These are phyloP conservation scores for Verticillium isaacii DNA, from an alignment of 2,329 filamentous ascomycete species.

Conservation along the genomic window DNA sequence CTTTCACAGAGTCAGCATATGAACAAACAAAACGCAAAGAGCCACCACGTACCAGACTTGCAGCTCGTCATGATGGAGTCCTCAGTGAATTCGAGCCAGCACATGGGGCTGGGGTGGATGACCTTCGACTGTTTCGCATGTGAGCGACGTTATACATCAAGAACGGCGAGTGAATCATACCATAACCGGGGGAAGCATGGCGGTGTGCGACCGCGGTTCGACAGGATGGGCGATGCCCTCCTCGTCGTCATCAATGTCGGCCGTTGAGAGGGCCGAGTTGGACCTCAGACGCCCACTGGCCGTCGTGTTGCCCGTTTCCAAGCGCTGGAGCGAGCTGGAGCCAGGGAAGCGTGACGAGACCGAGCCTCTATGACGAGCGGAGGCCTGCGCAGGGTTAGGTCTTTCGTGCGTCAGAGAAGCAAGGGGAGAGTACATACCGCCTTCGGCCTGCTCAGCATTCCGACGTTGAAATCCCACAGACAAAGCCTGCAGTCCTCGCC, in stretches of 20 bases:
- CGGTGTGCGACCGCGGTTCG: conserved; percentile 76
- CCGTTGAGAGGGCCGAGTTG: conserved; percentile 60
- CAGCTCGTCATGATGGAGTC: conserved; percentile 90
- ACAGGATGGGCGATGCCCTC: conserved; percentile 70
- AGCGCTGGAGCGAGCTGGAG: conserved; percentile 42
- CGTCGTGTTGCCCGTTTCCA: conserved; percentile 58
- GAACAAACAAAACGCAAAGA: conserved; percentile 14
- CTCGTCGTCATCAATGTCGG: conserved; percentile 43
- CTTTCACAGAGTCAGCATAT: conserved; percentile 31
- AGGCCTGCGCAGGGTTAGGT: conserved; percentile 33
- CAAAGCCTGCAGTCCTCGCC: conserved; percentile 88
- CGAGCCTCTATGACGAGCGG: conserved; percentile 51
- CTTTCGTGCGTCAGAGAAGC: no score
- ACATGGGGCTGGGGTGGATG: conserved; percentile 80
- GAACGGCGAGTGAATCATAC: conserved; percentile 40
- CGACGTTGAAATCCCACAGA: conserved; percentile 95
- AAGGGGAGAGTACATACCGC: conserved; percentile 50
- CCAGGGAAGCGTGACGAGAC: conserved; percentile 43
- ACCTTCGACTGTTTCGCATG: conserved; percentile 59
- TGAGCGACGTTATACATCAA: conserved; percentile 6
- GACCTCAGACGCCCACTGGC: conserved; percentile 58
- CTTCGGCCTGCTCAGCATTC: conserved; percentile 91
- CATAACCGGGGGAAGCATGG: conserved; percentile 86
- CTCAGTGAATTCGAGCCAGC: conserved; percentile 90
- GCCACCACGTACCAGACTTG: conserved; percentile 66